Evolutionary conservation across 176 grass and related monocot species (phyloP).

Genomic region (Oryza rufipogon): DNA sequence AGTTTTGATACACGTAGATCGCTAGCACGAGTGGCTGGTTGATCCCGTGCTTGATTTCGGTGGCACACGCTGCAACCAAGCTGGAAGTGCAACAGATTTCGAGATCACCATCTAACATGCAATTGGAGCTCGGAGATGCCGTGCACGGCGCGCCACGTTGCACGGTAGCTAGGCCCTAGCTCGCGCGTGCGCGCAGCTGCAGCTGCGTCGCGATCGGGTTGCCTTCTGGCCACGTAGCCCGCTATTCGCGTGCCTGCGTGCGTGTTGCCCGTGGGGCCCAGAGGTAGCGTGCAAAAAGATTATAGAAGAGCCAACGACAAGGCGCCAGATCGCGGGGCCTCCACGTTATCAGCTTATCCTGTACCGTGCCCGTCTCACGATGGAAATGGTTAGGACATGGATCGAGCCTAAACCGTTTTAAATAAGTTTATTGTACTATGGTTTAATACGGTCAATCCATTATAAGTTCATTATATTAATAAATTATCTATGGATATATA

Average conservation of each 20-base stretch:
- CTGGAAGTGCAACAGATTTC: neutral
- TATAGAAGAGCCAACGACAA: neutral
- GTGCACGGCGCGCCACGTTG: too few relatives aligned
- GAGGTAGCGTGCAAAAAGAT: neutral
- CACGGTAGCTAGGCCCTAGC: neutral
- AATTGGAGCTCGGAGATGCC: neutral
- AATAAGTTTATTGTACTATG: too few relatives aligned
- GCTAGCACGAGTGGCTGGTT: too few relatives aligned
- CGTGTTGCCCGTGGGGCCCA: neutral
- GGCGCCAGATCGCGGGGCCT: conserved; percentile 14
- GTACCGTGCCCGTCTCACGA: neutral
- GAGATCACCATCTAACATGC: neutral
- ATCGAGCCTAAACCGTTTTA: too few relatives aligned
- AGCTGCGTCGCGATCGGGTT: neutral
- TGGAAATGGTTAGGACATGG: too few relatives aligned
- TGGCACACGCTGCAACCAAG: neutral
- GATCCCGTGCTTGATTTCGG: too few relatives aligned
- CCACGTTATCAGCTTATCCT: conserved; percentile 1
- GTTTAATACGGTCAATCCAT: too few relatives aligned
- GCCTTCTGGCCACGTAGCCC: neutral
- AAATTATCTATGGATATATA: too few relatives aligned
- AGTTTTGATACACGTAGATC: too few relatives aligned
- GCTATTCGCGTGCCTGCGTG: neutral
- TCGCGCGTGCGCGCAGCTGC: neutral
- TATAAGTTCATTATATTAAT: too few relatives aligned